These are phyloP conservation scores for Gorgonomyces haynaldii DNA, from an alignment of 192 early-diverging fungal species.

Conservation along the genomic window DNA sequence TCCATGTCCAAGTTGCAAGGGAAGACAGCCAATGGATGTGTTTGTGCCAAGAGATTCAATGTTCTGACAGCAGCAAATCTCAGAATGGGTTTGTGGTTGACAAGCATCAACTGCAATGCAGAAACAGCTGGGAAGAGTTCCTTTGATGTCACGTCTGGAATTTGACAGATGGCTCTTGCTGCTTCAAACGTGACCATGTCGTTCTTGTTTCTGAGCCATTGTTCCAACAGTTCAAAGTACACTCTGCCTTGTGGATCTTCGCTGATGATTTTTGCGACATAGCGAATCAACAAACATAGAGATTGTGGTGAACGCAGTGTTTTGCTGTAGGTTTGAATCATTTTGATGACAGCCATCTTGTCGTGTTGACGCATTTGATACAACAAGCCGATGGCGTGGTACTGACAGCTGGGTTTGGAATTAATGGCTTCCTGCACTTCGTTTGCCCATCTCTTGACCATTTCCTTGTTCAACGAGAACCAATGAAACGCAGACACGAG, in stretches of 20 bases:
- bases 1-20: constrained; percentile 99
- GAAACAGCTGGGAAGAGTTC: constrained; percentile 88
- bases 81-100: constrained; percentile 82
- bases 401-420: constrained; percentile 85
- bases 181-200: constrained; percentile 99
- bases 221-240: constrained; percentile 68
- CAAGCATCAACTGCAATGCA: constrained; percentile 84
- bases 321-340: constrained; percentile 79
- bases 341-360: constrained; percentile 93
- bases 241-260: constrained; percentile 23
- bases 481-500: constrained; percentile 84
- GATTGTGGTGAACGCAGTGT: constrained; percentile 73
- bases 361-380: constrained; percentile 94
- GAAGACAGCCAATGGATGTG: constrained; percentile 78
- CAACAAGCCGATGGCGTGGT: constrained; percentile 93
- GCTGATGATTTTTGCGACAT: constrained; percentile 66
- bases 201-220: constrained; percentile 84
- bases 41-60: constrained; percentile 82
- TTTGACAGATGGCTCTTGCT: constrained; percentile 88
- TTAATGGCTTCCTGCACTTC: constrained; percentile 93
- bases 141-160: constrained; percentile 68
- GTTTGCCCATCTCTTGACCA: constrained; percentile 92
- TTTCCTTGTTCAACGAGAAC: constrained; percentile 73
- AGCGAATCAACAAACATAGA: constrained; percentile 85
- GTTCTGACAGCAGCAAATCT: constrained; percentile 96